Evolutionary conservation across 2,329 filamentous ascomycete species (phyloP), one percentile per base, ranked within the genome.

Genomic region (Talaromyces sp.): DNA sequence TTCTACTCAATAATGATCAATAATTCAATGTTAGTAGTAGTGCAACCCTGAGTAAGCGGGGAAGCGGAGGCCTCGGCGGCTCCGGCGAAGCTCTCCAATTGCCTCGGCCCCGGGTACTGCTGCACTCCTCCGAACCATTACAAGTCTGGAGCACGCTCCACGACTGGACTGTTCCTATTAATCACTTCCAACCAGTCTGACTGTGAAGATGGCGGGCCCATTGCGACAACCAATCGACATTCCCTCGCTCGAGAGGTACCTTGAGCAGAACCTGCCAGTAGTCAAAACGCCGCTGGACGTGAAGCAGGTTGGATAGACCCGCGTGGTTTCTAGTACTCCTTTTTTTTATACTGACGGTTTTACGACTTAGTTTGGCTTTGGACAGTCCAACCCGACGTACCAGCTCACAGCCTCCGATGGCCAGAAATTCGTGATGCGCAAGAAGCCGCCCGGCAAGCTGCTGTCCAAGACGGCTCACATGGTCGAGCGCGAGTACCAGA

Each of bases 371-470:
- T 99, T 98, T 73, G 91, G 93, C 69, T 98, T 96, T 74, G 95
- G 95, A 62, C 95, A 98, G 78, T 96, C 91, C 61, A 99, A 98
- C 74, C 95, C 95, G 51, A 99, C 95, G 2, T 99, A 98, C 78
- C 91, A 93, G 70, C 82, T 98, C 70, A 96, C 87, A 17, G 87
- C 87, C 57, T 81, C 86, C 65, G 82, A 86, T 71, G 86, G 87
- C 56, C 75, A 80, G 67, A 86, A 87, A 71, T 96, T 88, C 78
- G 95, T 99, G 35, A 84, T 98, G 80, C 91, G 95, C 74, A 98
- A 99, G 84, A 98, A 98, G 79, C 95, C 95, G 0, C 93, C 95
- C n/a, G 95, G 95, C 65, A 87, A 89, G 78, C 87, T 99, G 43
- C 83, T 98, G 55, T 96, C 91, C 68, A 91, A 92, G 79, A 93